phyloP scores from a whole-genome alignment of 2,329 filamentous ascomycete species.

The Furcasterigmium furcatum region DNA sequence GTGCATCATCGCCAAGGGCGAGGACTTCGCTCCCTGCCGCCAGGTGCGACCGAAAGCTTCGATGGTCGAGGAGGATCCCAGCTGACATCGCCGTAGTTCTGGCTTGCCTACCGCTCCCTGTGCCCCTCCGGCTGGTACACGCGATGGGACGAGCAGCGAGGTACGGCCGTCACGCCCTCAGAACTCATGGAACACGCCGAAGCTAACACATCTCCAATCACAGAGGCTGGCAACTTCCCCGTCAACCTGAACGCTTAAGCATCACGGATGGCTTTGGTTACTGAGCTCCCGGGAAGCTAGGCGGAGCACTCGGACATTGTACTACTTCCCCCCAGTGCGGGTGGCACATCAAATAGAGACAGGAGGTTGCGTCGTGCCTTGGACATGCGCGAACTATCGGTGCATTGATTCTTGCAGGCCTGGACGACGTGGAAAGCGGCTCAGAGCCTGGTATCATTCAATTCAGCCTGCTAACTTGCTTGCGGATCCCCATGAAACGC shows the following conservation, averaged over 20 bases:
- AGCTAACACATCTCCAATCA: slow-evolving; percentile 9
- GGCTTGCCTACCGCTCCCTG: slow-evolving; percentile 91
- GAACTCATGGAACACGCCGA: background rate
- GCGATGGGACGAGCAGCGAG: slow-evolving; percentile 97
- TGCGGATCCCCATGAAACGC: slow-evolving; percentile 5
- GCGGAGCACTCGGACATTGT: slow-evolving; percentile 23
- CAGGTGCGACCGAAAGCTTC: slow-evolving; percentile 60
- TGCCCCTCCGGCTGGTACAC: slow-evolving; percentile 93
- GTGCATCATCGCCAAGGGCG: slow-evolving; percentile 97
- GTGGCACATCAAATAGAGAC: slow-evolving; percentile 15
- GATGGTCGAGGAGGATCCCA: slow-evolving; percentile 1
- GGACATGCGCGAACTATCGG: slow-evolving; percentile 1
- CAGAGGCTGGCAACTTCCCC: slow-evolving; percentile 68
- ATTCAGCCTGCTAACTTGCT: background rate
- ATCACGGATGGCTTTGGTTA: background rate
- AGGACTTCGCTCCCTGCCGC: slow-evolving; percentile 95
- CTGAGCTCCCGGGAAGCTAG: slow-evolving; percentile 3
- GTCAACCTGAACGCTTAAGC: slow-evolving; percentile 58
- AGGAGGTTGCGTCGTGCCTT: slow-evolving; percentile 9
- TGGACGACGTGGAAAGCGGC: slow-evolving; percentile 3
- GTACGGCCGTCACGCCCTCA: slow-evolving; percentile 46
- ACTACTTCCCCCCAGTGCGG: slow-evolving; percentile 25
- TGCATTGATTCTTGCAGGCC: slow-evolving; percentile 2
- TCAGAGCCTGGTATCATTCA: slow-evolving; percentile 1
- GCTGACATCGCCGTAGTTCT: slow-evolving; percentile 64